Evolutionary conservation across 2,329 filamentous ascomycete species (phyloP).

Genomic region (Westerdykella sp.): DNA sequence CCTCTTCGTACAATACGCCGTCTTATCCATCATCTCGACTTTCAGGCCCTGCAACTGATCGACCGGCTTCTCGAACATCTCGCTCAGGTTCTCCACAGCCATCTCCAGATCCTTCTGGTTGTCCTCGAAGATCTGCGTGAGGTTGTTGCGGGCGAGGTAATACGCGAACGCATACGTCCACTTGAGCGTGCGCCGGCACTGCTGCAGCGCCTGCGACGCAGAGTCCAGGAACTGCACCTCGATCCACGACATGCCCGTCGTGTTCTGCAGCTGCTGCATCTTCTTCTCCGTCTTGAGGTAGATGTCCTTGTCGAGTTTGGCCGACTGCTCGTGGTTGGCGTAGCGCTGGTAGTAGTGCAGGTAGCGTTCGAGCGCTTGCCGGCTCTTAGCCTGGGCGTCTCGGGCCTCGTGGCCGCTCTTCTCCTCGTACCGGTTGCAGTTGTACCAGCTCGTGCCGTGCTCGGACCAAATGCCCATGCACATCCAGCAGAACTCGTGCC

Average conservation of each 20-base stretch:
- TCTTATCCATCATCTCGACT: constrained; percentile 98
- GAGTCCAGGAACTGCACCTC: constrained; percentile 96
- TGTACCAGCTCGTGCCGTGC: constrained; percentile 99
- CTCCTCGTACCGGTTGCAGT: constrained; percentile 95
- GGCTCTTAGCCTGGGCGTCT: constrained; percentile 84
- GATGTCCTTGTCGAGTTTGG: constrained; percentile 92
- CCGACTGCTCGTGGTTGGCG: constrained; percentile 97
- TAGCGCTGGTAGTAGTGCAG: constrained; percentile 99
- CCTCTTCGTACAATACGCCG: constrained; percentile 89
- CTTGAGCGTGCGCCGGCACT: constrained; percentile 95
- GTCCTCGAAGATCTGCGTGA: constrained; percentile 96
- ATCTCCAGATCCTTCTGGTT: constrained; percentile 98
- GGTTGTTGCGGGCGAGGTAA: constrained; percentile 91
- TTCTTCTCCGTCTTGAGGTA: constrained; percentile 97
- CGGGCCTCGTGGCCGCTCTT: constrained; percentile 87
- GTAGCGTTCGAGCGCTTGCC: constrained; percentile 90
- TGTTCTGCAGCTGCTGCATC: constrained; percentile 91
- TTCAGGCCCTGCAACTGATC: constrained; percentile 77
- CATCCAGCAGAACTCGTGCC: constrained; percentile 99
- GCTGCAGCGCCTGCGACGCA: constrained; percentile 87
- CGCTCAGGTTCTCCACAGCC: constrained; percentile 92
- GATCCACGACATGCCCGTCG: constrained; percentile 97
- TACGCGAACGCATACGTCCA: constrained; percentile 99
- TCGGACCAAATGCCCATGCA: constrained; percentile 99
- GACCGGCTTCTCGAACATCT: constrained; percentile 99